A percentile compares a stretch with the other conserved stretches of the same genome.
Conservation (phyloP, 768 basidiomycete genomes). For the Boletus barrowsii region DNA sequence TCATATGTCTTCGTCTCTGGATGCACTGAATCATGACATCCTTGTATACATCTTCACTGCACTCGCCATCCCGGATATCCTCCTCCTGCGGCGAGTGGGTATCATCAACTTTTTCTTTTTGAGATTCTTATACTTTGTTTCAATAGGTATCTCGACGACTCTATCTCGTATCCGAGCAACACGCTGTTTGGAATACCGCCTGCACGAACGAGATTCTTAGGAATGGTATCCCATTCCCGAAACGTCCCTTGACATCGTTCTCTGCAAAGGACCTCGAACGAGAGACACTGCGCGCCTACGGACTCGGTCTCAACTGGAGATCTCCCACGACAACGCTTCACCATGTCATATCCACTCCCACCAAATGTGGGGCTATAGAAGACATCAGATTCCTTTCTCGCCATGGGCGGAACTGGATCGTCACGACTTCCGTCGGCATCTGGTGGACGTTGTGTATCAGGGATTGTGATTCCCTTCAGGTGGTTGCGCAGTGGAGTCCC, state of each 20-base stretch:
- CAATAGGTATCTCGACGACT: slow-evolving; percentile 52
- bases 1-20: slow-evolving; percentile 20
- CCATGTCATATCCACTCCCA: slow-evolving; percentile 18
- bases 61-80: slow-evolving; percentile 40
- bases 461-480: slow-evolving; percentile 35
- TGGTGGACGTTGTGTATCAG: slow-evolving; percentile 61
- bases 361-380: slow-evolving; percentile 44
- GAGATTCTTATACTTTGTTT: neutral
- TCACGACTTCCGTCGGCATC: slow-evolving; percentile 56
- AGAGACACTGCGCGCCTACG: slow-evolving; percentile 42
- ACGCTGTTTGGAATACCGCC: slow-evolving; percentile 56
- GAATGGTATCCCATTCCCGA: slow-evolving; percentile 51
- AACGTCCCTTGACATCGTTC: slow-evolving; percentile 33
- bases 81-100: slow-evolving; percentile 42
- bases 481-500: slow-evolving; percentile 50
- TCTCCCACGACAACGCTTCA: slow-evolving; percentile 19
- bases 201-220: slow-evolving; percentile 42
- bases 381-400: slow-evolving; percentile 54
- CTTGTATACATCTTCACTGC: slow-evolving; percentile 35
- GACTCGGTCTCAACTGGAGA: slow-evolving; percentile 51
- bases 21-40: slow-evolving; percentile 36
- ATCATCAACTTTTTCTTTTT: neutral
- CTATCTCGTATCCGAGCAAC: slow-evolving; percentile 40
- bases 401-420: slow-evolving; percentile 40
- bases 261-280: slow-evolving; percentile 44